These are phyloP conservation scores for Coemansia furcata DNA, from an alignment of 192 early-diverging fungal genomes.

Conservation along the genomic window DNA sequence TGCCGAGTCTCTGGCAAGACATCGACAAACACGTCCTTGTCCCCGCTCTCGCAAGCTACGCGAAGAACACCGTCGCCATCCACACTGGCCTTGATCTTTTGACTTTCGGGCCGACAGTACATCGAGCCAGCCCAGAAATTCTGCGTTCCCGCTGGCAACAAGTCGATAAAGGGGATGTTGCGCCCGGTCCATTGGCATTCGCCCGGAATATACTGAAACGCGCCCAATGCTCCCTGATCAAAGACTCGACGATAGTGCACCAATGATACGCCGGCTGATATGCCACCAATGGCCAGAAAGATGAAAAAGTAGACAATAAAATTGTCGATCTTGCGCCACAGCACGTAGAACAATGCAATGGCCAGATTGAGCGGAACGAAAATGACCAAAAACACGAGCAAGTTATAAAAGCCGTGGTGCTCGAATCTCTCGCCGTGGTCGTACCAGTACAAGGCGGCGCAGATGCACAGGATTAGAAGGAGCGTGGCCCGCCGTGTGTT, in stretches of 20 bases:
- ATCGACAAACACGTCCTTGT: conserved; percentile 21
- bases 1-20: conserved; percentile 53
- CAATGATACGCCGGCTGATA: conserved; percentile 23
- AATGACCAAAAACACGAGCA: too few relatives aligned
- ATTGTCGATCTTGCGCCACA: too few relatives aligned
- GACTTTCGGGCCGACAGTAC: conserved; percentile 24
- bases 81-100: conserved; percentile 40
- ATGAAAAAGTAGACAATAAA: neutral
- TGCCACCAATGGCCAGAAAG: conserved; percentile 6
- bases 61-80: conserved; percentile 34
- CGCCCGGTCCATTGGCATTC: conserved; percentile 54
- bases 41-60: conserved; percentile 19
- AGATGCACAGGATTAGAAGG: too few relatives aligned
- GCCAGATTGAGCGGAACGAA: too few relatives aligned
- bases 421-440: too few relatives aligned
- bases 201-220: conserved; percentile 14
- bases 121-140: conserved; percentile 61
- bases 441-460: too few relatives aligned
- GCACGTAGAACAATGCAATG: too few relatives aligned
- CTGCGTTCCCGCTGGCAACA: conserved; percentile 53
- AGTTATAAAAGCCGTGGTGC: too few relatives aligned
- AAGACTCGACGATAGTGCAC: conserved; percentile 43
- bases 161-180: conserved; percentile 53
- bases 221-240: conserved; percentile 27
- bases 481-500: too few relatives aligned